Evolutionary conservation across 345 rosid genomes (phyloP), one percentile per base, ranked within the genome.

Genomic region (Ceriops zippeliana): DNA sequence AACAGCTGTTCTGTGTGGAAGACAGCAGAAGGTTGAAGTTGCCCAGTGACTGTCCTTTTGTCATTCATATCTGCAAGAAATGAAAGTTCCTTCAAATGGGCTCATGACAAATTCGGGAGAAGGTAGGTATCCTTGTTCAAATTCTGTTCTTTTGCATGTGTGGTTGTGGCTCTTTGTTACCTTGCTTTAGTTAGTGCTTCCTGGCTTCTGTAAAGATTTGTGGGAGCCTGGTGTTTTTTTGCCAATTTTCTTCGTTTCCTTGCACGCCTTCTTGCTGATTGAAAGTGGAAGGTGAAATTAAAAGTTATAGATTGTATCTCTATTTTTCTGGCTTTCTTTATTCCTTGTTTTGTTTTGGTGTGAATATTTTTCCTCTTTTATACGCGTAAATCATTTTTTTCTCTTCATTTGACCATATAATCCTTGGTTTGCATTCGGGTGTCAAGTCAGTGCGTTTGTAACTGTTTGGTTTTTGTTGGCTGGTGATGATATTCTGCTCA

Each of bases 21-120:
- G 66, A 68, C 56, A 57, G 35, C n/a, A 63, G 62, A 32, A 64
- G 73, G 66, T 76, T 62, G 70, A 61, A 56, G 74, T 64, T 61
- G 46, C 66, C 70, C 47, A 46, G 60, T 13, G 22, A 24, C 37
- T 8, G 17, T 5, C n/a, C 19, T 42, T 61, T 7, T 38, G 31
- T 26, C 19, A 31, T 73, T 62, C 32, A 58, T 64, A 56, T 26
- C 73, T 67, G 61, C 66, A 61, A 83, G 60, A 34, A 84, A 95
- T 95, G 99, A 95, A 91, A 91, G 81, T 86, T 84, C 91, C 90
- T 73, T 68, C 93, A 71, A 91, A 87, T 89, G 99, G 96, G 30
- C 82, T 81, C 57, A 37, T 86, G 74, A 71, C 90, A 15, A 89
- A 81, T 75, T 77, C 87, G 58, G 78, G 77, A 34, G 96, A 91